Percentiles rank a stretch among this genome's conserved stretches.
Conservation (phyloP, 1,284 basidiomycete species). For the Exobasidium rhododendri region DNA sequence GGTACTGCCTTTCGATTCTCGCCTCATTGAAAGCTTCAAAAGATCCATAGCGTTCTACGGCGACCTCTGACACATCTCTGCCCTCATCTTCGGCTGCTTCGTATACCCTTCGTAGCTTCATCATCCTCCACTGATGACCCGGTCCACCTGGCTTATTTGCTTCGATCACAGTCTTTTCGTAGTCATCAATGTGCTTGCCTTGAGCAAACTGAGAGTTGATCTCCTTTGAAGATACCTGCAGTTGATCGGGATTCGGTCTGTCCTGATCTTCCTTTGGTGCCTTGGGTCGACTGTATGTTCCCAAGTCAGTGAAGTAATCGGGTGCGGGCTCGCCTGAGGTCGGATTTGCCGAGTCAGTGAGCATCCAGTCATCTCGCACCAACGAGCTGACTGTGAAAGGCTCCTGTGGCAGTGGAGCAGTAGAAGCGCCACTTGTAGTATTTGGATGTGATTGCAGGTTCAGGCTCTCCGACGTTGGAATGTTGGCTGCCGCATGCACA, state of each 20-base stretch:
- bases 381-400: conserved; percentile 60
- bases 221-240: conserved; percentile 63
- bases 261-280: conserved; percentile 58
- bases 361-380: conserved; percentile 86
- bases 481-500: conserved; percentile 44
- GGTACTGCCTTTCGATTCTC: conserved; percentile 73
- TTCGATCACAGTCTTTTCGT: conserved; percentile 56
- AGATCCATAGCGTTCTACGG: conserved; percentile 63
- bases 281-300: conserved; percentile 64
- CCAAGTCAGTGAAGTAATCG: conserved; percentile 67
- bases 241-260: conserved; percentile 71
- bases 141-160: conserved; percentile 54
- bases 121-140: conserved; percentile 95
- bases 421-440: conserved; percentile 57
- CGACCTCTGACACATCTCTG: conserved; percentile 73
- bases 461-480: conserved; percentile 75
- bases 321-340: conserved; percentile 23
- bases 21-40: conserved; percentile 83
- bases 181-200: conserved; percentile 63
- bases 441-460: conserved; percentile 64
- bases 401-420: conserved; percentile 58
- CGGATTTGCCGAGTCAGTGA: conserved; percentile 59
- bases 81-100: conserved; percentile 82
- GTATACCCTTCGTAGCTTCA: conserved; percentile 82
- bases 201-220: conserved; percentile 73